Evolutionary conservation across 1,284 basidiomycete genomes (phyloP), one percentile per base, ranked within the genome.

Genomic region (Ganoderma meredithae): DNA sequence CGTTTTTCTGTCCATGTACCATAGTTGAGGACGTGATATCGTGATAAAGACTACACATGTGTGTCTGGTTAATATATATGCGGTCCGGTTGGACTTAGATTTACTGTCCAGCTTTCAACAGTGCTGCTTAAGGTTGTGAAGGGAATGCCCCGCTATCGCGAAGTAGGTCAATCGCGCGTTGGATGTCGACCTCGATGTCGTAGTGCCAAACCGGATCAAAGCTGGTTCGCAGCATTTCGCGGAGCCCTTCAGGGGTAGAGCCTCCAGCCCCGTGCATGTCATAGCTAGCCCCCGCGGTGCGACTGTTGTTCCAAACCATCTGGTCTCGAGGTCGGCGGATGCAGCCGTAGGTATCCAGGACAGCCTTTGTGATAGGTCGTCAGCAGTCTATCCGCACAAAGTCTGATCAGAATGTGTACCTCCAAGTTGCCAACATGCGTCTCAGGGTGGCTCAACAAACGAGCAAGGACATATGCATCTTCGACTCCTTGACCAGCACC

Each of bases 401-500:
- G 60, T 64, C 5, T 13, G 31, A 25, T 25, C 44, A 39, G 25
- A 56, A 19, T 43, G 71, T 80, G 76, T 71, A 88, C 88, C 71
- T 83, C 77, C 17, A 90, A 72, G 71, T 86, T 87, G n/a, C 74
- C 71, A 15, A 74, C 66, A 25, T 78, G 82, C 6, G 85, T 83
- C 66, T 79, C 75, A 1, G 85, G 82, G 70, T 86, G 83, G 2
- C 77, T 73, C 2, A 91, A 82, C 10, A 91, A 78, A 31, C 80
- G 77, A 55, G 82, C 82, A 15, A 91, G 78, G 12, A 86, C 76
- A 53, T 84, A 84, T 0, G 85, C 85, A 71, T 90, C 89, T 73
- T 91, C 89, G 56, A 90, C 81, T 0, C 87, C 88, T 77, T 90
- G 89, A 0, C 88, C 87, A 15, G 87, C 87, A 15, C 89, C 89